These are phyloP conservation scores for Zoysia japonica DNA, from an alignment of 176 grass and related monocot species.

Conservation along the genomic window DNA sequence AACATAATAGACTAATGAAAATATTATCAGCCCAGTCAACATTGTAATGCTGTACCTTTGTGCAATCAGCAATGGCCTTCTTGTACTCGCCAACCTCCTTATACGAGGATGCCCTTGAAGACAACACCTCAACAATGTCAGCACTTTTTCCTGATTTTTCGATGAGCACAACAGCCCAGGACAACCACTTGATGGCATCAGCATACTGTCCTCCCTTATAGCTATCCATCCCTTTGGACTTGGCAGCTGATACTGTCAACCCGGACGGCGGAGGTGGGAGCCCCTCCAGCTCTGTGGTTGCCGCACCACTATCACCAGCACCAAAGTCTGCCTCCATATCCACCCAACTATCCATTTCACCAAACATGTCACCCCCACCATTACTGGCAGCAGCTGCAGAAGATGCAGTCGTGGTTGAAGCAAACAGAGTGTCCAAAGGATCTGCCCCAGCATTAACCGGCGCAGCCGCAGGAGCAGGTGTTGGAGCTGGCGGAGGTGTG, in stretches of 20 bases:
- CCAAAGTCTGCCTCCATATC: constrained; percentile 66
- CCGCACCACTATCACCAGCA: constrained; percentile 50
- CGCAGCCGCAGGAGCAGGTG: constrained; percentile 37
- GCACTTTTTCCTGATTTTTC: constrained; percentile 66
- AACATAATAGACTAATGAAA: neutral
- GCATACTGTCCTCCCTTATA: constrained; percentile 96
- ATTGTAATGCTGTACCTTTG: constrained; percentile 56
- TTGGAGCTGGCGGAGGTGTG: constrained; percentile 48
- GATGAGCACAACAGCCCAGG: constrained; percentile 83
- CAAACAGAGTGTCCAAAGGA: constrained; percentile 76
- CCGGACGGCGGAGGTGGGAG: constrained; percentile 80
- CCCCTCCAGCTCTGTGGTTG: constrained; percentile 88
- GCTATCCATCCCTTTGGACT: constrained; percentile 85
- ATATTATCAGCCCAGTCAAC: neutral
- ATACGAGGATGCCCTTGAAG: constrained; percentile 94
- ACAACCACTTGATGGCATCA: constrained; percentile 98
- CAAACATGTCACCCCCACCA: constrained; percentile 52
- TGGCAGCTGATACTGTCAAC: constrained; percentile 61
- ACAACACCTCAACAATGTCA: constrained; percentile 73
- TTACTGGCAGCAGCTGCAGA: constrained; percentile 39
- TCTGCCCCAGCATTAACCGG: constrained; percentile 39
- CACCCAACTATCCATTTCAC: constrained; percentile 91
- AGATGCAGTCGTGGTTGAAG: constrained; percentile 56
- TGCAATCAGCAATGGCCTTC: constrained; percentile 99
- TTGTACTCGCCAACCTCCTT: constrained; percentile 99